A percentile compares a stretch with the other conserved stretches of the same genome.
Evolutionary conservation across 2,329 filamentous ascomycete species (phyloP).

Genomic region (Ceratocystis huliohia): DNA sequence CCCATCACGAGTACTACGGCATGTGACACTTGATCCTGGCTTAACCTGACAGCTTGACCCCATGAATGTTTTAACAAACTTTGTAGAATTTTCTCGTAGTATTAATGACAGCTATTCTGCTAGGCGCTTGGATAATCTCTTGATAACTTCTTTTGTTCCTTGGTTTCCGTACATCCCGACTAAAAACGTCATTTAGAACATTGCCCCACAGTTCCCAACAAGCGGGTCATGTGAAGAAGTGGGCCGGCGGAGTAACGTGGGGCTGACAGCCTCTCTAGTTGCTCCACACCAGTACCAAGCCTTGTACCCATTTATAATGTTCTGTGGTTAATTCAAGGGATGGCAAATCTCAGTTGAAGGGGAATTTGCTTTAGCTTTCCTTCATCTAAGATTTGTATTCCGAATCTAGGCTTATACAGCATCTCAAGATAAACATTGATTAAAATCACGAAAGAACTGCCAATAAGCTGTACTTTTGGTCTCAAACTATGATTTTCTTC

Average conservation of each 20-base stretch:
- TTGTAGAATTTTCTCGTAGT: not conserved
- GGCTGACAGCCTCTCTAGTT: not conserved
- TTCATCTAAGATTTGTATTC: too few species aligned
- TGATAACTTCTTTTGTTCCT: not conserved
- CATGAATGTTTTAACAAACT: not conserved
- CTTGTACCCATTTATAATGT: too few species aligned
- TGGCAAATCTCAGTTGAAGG: too few species aligned
- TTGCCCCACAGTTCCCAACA: not conserved
- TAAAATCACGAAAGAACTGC: too few species aligned
- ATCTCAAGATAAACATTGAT: too few species aligned
- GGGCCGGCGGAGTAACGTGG: not conserved
- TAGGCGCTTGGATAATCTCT: conserved; percentile 3
- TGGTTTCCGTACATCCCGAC: not conserved
- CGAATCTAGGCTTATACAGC: too few species aligned
- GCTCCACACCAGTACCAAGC: not conserved
- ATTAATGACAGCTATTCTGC: not conserved
- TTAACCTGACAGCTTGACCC: not conserved
- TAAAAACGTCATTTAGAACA: not conserved
- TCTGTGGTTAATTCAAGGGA: too few species aligned
- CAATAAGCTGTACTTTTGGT: not conserved
- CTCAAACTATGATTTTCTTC: not conserved
- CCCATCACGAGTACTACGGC: not conserved
- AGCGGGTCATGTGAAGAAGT: not conserved
- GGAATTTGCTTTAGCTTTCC: too few species aligned
- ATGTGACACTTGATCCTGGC: conserved; percentile 3